Conservation (phyloP, 2,329 filamentous ascomycete genomes). For the Sphaerulina populicola region DNA sequence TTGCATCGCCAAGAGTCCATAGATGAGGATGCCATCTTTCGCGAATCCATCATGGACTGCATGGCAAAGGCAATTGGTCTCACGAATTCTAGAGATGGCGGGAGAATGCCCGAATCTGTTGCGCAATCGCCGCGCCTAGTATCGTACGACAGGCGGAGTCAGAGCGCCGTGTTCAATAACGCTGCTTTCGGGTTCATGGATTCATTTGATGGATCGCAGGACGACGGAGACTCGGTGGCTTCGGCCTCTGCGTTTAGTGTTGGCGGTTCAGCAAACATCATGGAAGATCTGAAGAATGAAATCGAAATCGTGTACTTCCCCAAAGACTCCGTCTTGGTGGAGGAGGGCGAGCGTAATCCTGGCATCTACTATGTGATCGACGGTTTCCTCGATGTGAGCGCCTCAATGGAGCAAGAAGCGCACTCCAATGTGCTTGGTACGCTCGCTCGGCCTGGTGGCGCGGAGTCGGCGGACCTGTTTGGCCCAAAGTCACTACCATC, state of each 20-base stretch:
- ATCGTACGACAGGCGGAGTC: conserved; percentile 71
- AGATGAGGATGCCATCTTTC: conserved; percentile 81
- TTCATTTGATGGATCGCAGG: conserved; percentile 66
- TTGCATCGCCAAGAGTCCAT: conserved; percentile 69
- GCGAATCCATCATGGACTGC: conserved; percentile 83
- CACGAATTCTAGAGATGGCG: conserved; percentile 56
- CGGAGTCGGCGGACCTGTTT: conserved; percentile 31
- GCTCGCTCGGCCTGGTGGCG: conserved; percentile 29
- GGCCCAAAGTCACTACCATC: conserved; percentile 15
- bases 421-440: conserved; percentile 40
- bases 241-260: conserved; percentile 43
- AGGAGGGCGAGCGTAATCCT: conserved; percentile 93
- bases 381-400: conserved; percentile 88
- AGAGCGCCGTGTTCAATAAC: conserved; percentile 74
- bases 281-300: conserved; percentile 80
- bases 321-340: conserved; percentile 85
- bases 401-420: conserved; percentile 57
- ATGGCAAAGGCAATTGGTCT: conserved; percentile 92
- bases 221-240: conserved; percentile 76
- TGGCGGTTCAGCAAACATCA: conserved; percentile 54
- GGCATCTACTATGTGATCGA: conserved; percentile 97
- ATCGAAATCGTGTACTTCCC: conserved; percentile 97
- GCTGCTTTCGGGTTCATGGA: conserved; percentile 53
- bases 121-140: conserved; percentile 79
- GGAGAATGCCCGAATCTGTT: conserved; percentile 62